phyloP scores from a whole-genome alignment of 352 stramenopile genomes.

The Pythium aquatile region DNA sequence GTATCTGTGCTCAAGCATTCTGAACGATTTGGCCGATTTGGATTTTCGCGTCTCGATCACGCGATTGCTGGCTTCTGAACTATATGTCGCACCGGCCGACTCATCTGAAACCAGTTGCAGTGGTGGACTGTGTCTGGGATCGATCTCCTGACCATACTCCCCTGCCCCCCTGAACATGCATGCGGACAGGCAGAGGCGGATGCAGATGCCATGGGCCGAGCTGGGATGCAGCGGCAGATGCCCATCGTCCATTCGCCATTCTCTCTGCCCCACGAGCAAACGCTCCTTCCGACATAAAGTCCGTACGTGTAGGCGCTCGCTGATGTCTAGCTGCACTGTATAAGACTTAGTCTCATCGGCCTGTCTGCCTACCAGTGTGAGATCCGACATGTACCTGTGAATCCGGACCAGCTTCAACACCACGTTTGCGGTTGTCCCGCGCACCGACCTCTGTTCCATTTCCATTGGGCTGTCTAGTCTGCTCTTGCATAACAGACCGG shows the following conservation, averaged over 20 bases:
- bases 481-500: constrained; percentile 16
- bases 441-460: not conserved
- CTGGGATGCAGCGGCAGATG: constrained; percentile 4
- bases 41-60: not conserved
- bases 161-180: not conserved
- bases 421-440: not conserved
- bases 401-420: not conserved
- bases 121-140: not conserved
- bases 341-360: not conserved
- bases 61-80: constrained; percentile 1
- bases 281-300: too few species aligned
- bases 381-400: not conserved
- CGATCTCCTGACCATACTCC: not conserved
- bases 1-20: not conserved
- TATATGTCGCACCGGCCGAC: constrained; percentile 3
- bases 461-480: constrained; percentile 22
- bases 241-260: constrained; percentile 5
- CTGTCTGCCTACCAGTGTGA: not conserved
- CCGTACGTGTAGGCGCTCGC: not conserved
- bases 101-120: constrained; percentile 4
- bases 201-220: not conserved
- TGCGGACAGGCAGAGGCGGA: not conserved
- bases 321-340: not conserved
- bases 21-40: not conserved
- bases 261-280: not conserved